These are phyloP conservation scores for Trematosphaeria pertusa DNA, from an alignment of 2,329 filamentous ascomycete genomes.

Conservation along the genomic window DNA sequence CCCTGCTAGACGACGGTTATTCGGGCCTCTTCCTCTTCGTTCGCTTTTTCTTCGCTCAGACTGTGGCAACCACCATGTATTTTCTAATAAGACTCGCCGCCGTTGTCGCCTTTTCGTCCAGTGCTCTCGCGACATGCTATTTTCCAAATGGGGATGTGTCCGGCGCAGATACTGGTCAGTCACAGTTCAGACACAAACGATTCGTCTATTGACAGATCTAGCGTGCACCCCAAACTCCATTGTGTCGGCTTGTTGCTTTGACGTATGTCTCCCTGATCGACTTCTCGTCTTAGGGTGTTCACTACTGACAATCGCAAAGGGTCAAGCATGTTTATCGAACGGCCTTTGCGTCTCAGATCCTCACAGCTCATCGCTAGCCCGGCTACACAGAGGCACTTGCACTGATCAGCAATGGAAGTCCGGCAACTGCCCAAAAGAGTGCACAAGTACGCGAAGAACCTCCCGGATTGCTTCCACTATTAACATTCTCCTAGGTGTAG, in stretches of 20 bases:
- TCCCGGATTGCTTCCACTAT: neutral
- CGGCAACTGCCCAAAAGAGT: conserved; percentile 32
- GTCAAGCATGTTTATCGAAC: conserved; percentile 40
- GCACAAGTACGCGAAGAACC: conserved; percentile 24
- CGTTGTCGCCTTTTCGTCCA: conserved; percentile 9
- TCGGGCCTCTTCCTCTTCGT: conserved; percentile 3
- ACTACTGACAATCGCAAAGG: conserved; percentile 10
- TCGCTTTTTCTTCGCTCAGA: neutral
- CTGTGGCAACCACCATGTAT: too few species aligned
- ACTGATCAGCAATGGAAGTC: conserved; percentile 34
- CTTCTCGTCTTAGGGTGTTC: neutral
- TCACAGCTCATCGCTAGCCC: conserved; percentile 23
- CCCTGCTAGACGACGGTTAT: too few species aligned
- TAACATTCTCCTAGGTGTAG: conserved; percentile 18
- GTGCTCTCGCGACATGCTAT: conserved; percentile 12
- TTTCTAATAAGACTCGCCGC: conserved; percentile 7
- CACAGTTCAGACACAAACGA: neutral
- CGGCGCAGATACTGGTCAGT: conserved; percentile 17
- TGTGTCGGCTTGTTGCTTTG: conserved; percentile 34
- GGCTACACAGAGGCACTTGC: conserved; percentile 35
- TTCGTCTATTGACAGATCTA: conserved; percentile 5
- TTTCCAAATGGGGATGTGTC: conserved; percentile 16
- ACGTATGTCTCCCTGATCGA: conserved; percentile 11
- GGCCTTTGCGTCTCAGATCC: conserved; percentile 37
- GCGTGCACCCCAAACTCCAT: conserved; percentile 22